Evolutionary conservation across 768 basidiomycete species (phyloP), one percentile per base, ranked within the genome.

Genomic region (Mycena capillaripes): DNA sequence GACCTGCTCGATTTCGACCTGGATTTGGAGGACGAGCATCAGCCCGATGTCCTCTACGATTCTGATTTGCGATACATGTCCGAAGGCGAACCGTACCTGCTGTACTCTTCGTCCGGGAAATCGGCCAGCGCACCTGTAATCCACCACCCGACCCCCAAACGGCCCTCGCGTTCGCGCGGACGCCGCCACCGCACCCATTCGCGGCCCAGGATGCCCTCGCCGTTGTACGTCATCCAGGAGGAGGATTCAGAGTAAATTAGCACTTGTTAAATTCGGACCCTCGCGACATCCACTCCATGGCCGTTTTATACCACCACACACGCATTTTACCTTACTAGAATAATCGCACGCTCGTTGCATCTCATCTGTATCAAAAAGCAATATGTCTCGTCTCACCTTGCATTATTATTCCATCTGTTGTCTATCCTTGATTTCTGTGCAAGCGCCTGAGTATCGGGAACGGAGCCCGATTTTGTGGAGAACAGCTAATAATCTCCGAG

Each of bases 211-310:
- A 62, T 63, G 52, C 74, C 70, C 27, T 75, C 74, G 19, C 74
- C 74, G 52, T 29, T 75, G 36, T 75, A 75, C 63, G 66, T 72
- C 58, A 75, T 75, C 44, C 66, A 69, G 1, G 74, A 75, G 67
- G 74, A 75, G 58, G 74, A 75, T 19, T 71, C 74, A 25, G 74
- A 75, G 38, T 75, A 50, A 63, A 48, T n/a, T 23, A 40, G 34
- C 55, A 70, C 44, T 46, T 23, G 46, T 19, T n/a, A 7, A 3
- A 38, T 27, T 50, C 17, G 36, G 5, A 27, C 23, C 14, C 36
- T 29, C 62, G 10, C 38, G 32, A 16, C 3, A 27, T 42, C 36
- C 52, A 62, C 53, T 63, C n/a, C 56, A 48, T 21, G 53, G 55
- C 63, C 60, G n/a, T 21, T n/a, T 10, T 30, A 59, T 70, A 58